A percentile compares a stretch with the other conserved stretches of the same genome.
These are phyloP conservation scores for Ilyonectria robusta DNA, from an alignment of 2,329 filamentous ascomycete genomes.

Conservation along the genomic window DNA sequence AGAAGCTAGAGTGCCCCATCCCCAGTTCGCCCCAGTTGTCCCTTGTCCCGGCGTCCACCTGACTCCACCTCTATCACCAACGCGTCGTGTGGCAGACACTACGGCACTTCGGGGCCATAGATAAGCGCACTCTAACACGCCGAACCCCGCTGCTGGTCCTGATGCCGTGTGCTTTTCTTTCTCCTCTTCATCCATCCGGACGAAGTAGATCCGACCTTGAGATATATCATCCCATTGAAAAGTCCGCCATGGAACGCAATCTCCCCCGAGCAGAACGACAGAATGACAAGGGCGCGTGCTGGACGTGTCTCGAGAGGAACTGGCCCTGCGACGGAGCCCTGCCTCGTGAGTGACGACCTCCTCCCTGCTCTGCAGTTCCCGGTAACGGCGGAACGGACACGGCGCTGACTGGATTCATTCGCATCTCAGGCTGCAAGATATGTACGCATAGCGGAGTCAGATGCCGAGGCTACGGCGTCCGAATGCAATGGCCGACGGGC, in stretches of 20 bases:
- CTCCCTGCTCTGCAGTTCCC: neutral
- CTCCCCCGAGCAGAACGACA: slow-evolving; percentile 1
- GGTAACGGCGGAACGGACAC: neutral
- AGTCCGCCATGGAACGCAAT: slow-evolving; percentile 6
- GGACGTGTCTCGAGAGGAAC: slow-evolving; percentile 17
- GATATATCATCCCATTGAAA: neutral
- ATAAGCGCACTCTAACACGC: slow-evolving; percentile 13
- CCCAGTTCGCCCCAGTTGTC: neutral
- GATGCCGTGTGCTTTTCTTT: neutral
- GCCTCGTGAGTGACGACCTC: slow-evolving; percentile 8
- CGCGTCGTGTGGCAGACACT: slow-evolving; percentile 7
- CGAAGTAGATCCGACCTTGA: neutral
- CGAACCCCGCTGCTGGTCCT: slow-evolving; percentile 14
- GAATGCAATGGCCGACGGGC: slow-evolving; percentile 20
- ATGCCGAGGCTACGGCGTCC: slow-evolving; percentile 23
- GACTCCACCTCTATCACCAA: slow-evolving; percentile 7
- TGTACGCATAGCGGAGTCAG: slow-evolving; percentile 6
- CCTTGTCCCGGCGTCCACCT: slow-evolving; percentile 6
- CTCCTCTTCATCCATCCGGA: neutral
- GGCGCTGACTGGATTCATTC: neutral
- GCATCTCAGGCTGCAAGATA: slow-evolving; percentile 11
- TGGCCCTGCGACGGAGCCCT: slow-evolving; percentile 9
- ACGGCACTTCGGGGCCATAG: neutral
- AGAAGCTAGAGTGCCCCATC: slow-evolving; percentile 6
- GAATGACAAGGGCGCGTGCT: slow-evolving; percentile 22